A percentile compares a stretch with the other conserved stretches of the same genome.
Conservation (phyloP, 306 rosid species). For the Cucumis cinereus region DNA sequence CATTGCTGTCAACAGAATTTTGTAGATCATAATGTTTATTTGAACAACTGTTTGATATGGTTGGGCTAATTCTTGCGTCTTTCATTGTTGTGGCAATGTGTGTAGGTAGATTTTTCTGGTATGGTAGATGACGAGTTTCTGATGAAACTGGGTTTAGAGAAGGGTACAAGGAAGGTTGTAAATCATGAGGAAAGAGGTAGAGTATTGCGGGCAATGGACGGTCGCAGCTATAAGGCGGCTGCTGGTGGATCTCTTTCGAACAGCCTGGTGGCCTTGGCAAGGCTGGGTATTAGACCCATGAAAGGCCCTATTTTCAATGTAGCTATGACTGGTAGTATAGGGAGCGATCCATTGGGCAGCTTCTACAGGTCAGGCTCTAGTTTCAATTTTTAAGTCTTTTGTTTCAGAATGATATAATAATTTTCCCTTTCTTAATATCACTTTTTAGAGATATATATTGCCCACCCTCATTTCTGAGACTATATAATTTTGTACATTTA, state of each 20-base stretch:
- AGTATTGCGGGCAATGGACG: constrained; percentile 93
- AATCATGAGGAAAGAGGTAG: constrained; percentile 93
- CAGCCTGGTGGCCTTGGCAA: constrained; percentile 81
- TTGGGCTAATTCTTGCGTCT: neutral
- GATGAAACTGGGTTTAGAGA: constrained; percentile 64
- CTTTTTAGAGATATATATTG: neutral
- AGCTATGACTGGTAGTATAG: constrained; percentile 90
- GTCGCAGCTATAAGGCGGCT: constrained; percentile 91
- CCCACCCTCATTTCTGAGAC: neutral
- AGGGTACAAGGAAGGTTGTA: constrained; percentile 75
- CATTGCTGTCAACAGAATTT: neutral
- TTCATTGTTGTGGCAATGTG: neutral
- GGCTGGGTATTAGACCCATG: constrained; percentile 50
- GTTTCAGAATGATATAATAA: neutral
- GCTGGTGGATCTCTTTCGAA: constrained; percentile 98
- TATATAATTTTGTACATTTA: neutral
- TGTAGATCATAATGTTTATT: neutral
- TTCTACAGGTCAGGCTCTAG: constrained; percentile 57
- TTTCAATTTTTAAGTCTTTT: neutral
- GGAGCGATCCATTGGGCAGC: constrained; percentile 88
- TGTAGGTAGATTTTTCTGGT: constrained; percentile 90
- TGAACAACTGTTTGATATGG: neutral
- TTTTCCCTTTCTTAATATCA: neutral
- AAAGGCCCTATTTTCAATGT: constrained; percentile 55
- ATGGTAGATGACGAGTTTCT: constrained; percentile 64